Conservation (phyloP, 345 rosid species). For the Geranium rotundifolium region DNA sequence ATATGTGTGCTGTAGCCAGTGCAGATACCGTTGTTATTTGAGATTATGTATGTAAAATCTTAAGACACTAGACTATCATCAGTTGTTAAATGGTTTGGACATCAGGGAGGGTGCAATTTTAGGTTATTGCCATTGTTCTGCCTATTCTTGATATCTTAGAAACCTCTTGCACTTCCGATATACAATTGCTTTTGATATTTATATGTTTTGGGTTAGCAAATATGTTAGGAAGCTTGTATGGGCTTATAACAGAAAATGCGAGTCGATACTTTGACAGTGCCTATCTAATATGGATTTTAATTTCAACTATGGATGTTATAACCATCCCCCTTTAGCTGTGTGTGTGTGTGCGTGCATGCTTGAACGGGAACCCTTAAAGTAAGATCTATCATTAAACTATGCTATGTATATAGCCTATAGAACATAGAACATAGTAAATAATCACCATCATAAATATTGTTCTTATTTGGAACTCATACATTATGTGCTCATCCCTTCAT, state of each 20-base stretch:
- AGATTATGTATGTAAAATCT: neutral
- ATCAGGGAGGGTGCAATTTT: neutral
- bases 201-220: neutral
- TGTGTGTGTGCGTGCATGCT: neutral
- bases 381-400: neutral
- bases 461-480: conserved; percentile 8
- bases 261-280: neutral
- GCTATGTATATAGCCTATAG: neutral
- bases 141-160: neutral
- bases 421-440: conserved; percentile 7
- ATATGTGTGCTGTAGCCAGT: neutral
- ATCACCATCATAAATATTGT: neutral
- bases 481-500: conserved; percentile 39
- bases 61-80: neutral
- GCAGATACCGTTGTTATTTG: neutral
- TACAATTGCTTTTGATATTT: neutral
- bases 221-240: neutral
- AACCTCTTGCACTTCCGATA: neutral
- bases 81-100: neutral
- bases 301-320: neutral
- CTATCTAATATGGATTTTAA: neutral
- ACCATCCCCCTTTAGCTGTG: neutral
- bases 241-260: neutral
- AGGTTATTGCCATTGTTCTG: neutral
- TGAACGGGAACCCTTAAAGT: neutral